Base-by-base conservation (phyloP, 1,284 basidiomycete genomes). In the Rhodofomes roseus region DNA sequence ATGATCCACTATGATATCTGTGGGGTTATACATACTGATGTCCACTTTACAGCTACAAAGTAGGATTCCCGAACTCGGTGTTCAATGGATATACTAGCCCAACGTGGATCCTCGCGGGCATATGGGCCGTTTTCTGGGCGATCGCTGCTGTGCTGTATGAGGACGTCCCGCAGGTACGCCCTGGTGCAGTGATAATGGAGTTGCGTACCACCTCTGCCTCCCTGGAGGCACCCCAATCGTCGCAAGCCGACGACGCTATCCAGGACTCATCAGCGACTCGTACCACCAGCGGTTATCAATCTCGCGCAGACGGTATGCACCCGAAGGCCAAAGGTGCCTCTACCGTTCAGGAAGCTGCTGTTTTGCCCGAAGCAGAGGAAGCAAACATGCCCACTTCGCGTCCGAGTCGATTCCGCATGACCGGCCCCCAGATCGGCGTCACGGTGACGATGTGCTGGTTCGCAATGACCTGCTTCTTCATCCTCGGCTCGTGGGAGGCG, bases 381-480 rank as follows among this genome's bases (percentile, higher is more conserved):
- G 25, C 39, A 34, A 50, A 48, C 12, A 7, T n/a, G 6, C 48
- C 7, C 12, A 20, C 48, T 16, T 18, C 14, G 3, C 23, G 23
- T 11, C 27, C 27, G 23, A 8, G 18, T 60, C 12, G 12, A 40
- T 60, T 51, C 43, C 40, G 57, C 16, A 66, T 67, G 66, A 65
- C 58, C 14, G 56, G 55, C 2, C 60, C 62, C 1, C 73, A 76
- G 61, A 75, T 71, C 72, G 85, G 83, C 23, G 82, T 86, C 41
- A 77, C 82, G 16, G 65, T 75, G 37, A 85, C 81, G 66, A 89
- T 89, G 85, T 87, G 84, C 68, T 89, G 86, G 83, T 85, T 82
- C 64, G 80, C 86, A 40, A 88, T 89, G 85, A 81, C 83, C 11
- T 87, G 82, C 70, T 90, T 90, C 77, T 87, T 88, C 73, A 78